Evolutionary conservation across 129 eudicot species (phyloP), one percentile per base, ranked within the genome.

Genomic region (Oenanthe sinensis): DNA sequence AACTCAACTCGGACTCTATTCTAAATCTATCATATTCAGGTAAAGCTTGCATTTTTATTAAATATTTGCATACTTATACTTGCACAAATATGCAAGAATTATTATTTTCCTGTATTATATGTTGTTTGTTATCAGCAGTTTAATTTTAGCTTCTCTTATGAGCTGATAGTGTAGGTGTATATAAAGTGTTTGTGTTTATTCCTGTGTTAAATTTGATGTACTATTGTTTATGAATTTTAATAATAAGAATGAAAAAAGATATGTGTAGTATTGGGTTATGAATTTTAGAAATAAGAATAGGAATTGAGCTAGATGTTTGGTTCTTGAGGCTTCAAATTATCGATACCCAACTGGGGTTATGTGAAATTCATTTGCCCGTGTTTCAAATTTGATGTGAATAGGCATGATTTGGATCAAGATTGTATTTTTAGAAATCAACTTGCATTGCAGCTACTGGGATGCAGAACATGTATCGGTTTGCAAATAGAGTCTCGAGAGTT

Each of bases 401-500:
- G 10, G 0, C 4, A 17, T 22, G 36, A 4, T 44, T 73, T 22
- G 54, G 76, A 44, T 44, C 43, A 44, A 44, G 46, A 44, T 22
- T 46, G 2, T 44, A 15, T 73, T 42, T 42, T 44, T 73, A 5
- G 6, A 11, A 2, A 4, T 43, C 16, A 44, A 73, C 76, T 10
- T 43, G 76, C 33, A 24, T n/a, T 60, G 54, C 76, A 44, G 82
- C 80, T 24, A 83, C 89, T 85, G 91, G 13, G 20, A 83, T 55
- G 70, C 74, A 65, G 74, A 87, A 45, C 22, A 91, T 91, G 96
- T 85, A 82, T 45, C 87, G 82, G 26, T 44, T 87, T 70, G 83
- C 78, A 28, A 79, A 75, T 45, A 81, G 79, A 79, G 68, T 81
- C 24, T 82, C 86, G 77, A 85, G 84, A 81, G 82, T 82, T 77